Conservation (phyloP, 2,329 filamentous ascomycete genomes). For the Apiospora koreana region DNA sequence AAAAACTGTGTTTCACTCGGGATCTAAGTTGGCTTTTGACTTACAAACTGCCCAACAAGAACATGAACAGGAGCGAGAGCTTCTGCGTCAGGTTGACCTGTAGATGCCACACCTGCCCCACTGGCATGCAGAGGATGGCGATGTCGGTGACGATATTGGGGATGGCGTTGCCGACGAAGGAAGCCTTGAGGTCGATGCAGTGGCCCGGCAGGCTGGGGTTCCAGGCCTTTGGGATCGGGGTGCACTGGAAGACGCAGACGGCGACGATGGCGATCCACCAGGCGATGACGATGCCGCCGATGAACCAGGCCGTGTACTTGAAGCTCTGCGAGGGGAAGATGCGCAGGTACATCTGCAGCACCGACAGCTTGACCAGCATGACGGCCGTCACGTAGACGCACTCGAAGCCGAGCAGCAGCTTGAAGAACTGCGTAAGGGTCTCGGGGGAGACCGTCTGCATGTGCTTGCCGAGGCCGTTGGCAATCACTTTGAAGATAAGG, state of each 20-base stretch:
- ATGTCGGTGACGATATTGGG: constrained; percentile 43
- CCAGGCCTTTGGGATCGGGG: constrained; percentile 39
- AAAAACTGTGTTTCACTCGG: too few relatives aligned
- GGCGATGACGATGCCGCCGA: constrained; percentile 18
- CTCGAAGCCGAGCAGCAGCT: constrained; percentile 19
- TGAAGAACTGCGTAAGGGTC: constrained; percentile 14
- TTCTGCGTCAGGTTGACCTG: constrained; percentile 27
- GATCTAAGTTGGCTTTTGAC: constrained; percentile 5
- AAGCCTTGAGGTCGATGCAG: constrained; percentile 41
- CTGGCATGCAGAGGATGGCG: constrained; percentile 34
- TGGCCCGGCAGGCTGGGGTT: constrained; percentile 31
- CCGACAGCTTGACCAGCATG: constrained; percentile 23
- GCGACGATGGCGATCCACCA: constrained; percentile 29
- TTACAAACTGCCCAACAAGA: constrained; percentile 36
- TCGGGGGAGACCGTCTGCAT: background rate
- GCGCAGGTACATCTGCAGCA: constrained; percentile 28
- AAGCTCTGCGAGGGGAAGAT: constrained; percentile 27
- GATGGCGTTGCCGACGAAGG: constrained; percentile 45
- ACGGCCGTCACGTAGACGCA: constrained; percentile 21
- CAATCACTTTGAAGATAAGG: constrained; percentile 15
- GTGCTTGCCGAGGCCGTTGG: constrained; percentile 19
- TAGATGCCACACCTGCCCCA: constrained; percentile 32
- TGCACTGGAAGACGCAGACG: constrained; percentile 41
- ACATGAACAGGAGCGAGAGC: constrained; percentile 28
- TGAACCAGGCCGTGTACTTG: constrained; percentile 17